phyloP scores from a whole-genome alignment of 441 rosid species.

The Erodium chrysanthum region DNA sequence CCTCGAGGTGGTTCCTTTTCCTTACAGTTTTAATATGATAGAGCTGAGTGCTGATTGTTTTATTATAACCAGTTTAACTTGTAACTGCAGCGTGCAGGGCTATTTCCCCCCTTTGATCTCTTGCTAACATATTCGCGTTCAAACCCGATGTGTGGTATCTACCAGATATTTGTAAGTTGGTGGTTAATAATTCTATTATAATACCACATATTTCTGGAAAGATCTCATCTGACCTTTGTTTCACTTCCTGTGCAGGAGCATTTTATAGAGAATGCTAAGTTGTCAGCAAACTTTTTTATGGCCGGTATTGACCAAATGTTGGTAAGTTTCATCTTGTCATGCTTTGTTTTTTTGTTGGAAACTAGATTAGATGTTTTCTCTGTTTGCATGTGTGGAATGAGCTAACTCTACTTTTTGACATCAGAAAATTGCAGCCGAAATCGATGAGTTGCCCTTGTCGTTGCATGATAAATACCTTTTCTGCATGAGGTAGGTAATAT shows the following conservation, averaged over 20 bases:
- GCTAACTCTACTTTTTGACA: conserved; percentile 14
- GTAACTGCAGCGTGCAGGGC: conserved; percentile 62
- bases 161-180: conserved; percentile 53
- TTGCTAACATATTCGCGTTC: conserved; percentile 59
- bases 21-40: background rate
- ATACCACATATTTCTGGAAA: too few relatives aligned
- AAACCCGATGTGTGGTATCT: conserved; percentile 47
- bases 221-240: background rate
- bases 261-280: conserved; percentile 68
- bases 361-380: background rate
- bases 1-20: conserved; percentile 41
- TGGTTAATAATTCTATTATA: background rate
- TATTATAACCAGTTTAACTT: conserved; percentile 21
- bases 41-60: conserved; percentile 7
- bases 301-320: conserved; percentile 60
- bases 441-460: conserved; percentile 67
- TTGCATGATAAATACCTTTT: conserved; percentile 75
- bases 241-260: conserved; percentile 44
- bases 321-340: conserved; percentile 34
- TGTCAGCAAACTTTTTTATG: conserved; percentile 76
- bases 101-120: conserved; percentile 75
- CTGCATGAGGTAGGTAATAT: conserved; percentile 75
- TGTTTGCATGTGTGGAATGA: background rate
- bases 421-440: conserved; percentile 65
- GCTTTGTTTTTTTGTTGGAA: conserved; percentile 13